Conservation (phyloP, 2,329 filamentous ascomycete genomes). For the Arthrobotrys sinensis region DNA sequence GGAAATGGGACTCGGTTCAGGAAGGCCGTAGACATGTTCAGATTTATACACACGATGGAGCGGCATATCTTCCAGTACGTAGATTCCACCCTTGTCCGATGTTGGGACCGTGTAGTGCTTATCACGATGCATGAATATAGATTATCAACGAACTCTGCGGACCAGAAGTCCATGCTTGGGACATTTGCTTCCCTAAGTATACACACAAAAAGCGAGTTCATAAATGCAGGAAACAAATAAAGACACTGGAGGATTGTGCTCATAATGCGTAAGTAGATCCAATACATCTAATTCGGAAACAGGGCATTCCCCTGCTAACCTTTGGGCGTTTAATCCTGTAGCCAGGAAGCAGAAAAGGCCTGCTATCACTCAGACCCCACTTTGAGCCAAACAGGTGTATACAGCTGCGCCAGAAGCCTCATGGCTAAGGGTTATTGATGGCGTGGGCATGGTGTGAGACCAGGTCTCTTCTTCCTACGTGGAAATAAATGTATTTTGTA, state of each 20-base stretch:
- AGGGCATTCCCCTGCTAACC: slow-evolving; percentile 4
- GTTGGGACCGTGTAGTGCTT: background rate
- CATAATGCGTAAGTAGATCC: slow-evolving; percentile 46
- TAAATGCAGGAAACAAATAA: slow-evolving; percentile 53
- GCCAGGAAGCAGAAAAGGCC: slow-evolving; percentile 52
- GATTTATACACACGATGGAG: slow-evolving; percentile 46
- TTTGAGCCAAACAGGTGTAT: slow-evolving; percentile 30
- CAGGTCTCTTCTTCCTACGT: background rate
- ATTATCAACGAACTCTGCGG: slow-evolving; percentile 51
- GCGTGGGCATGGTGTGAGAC: background rate
- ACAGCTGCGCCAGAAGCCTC: slow-evolving; percentile 35
- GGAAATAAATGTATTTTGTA: no score
- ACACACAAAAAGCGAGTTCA: slow-evolving; percentile 54
- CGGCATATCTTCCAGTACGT: slow-evolving; percentile 35
- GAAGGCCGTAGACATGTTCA: slow-evolving; percentile 41
- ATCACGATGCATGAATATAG: slow-evolving; percentile 5
- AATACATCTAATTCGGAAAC: background rate
- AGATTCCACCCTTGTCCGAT: background rate
- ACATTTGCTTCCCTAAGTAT: slow-evolving; percentile 50
- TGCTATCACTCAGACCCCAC: slow-evolving; percentile 46
- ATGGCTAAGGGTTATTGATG: slow-evolving; percentile 21
- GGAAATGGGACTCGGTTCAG: slow-evolving; percentile 47
- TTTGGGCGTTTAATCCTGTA: background rate
- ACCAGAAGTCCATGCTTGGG: slow-evolving; percentile 43
- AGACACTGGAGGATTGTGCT: slow-evolving; percentile 44